These are phyloP conservation scores for Plasmodium fragile DNA, from an alignment of 169 alveolate genomes.

Conservation along the genomic window DNA sequence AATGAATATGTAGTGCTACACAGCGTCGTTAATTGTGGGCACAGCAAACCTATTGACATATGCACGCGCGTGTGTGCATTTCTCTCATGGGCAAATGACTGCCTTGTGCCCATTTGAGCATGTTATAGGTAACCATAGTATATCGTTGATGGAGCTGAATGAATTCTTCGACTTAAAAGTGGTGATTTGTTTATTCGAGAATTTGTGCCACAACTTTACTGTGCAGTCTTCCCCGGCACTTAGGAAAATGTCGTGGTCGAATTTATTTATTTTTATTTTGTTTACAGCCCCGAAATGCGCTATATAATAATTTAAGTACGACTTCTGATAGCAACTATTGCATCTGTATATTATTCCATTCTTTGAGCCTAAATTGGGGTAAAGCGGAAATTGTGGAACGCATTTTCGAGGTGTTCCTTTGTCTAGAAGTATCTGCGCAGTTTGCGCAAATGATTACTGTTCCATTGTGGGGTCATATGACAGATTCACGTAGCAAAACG, in stretches of 20 bases:
- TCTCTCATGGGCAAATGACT: not conserved
- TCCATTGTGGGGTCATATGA: not conserved
- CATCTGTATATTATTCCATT: conserved; percentile 75
- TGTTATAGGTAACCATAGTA: conserved; percentile 48
- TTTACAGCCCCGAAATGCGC: conserved; percentile 75
- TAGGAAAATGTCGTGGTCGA: conserved; percentile 71
- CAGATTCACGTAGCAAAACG: not conserved
- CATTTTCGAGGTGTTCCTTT: not conserved
- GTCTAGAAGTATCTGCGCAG: not conserved
- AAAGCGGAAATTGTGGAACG: not conserved
- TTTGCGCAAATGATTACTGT: not conserved
- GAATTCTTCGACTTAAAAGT: conserved; percentile 74
- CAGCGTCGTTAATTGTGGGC: not conserved
- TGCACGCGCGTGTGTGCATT: not conserved
- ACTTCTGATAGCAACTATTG: conserved; percentile 73
- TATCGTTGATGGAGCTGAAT: conserved; percentile 56
- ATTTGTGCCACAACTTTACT: conserved; percentile 62
- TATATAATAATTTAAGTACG: conserved; percentile 50
- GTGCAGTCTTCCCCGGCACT: conserved; percentile 76
- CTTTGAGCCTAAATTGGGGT: conserved; percentile 33
- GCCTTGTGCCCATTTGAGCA: not conserved
- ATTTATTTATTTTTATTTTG: conserved; percentile 57
- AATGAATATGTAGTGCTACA: not conserved
- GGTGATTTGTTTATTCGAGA: conserved; percentile 51
- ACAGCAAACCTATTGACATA: not conserved